A percentile compares a stretch with the other conserved stretches of the same genome.
Evolutionary conservation across 2,329 filamentous ascomycete genomes (phyloP).

Genomic region (Fusarium sp.): DNA sequence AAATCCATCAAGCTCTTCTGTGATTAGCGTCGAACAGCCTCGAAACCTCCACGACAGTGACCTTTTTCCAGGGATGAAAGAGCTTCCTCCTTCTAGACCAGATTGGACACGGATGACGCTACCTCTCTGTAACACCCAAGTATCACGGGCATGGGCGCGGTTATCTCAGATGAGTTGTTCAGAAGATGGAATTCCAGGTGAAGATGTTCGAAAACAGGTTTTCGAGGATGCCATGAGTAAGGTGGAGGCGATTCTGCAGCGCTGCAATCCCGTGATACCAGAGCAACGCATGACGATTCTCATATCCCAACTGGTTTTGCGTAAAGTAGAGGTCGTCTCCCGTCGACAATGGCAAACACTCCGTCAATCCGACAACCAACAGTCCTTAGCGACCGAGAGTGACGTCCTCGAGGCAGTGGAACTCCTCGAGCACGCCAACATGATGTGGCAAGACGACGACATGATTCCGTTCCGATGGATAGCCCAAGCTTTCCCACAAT

Average conservation of each 20-base stretch:
- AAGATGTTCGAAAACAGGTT: slow-evolving; percentile 56
- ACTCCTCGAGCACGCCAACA: slow-evolving; percentile 52
- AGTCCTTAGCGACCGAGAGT: slow-evolving; percentile 48
- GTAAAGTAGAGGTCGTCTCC: slow-evolving; percentile 62
- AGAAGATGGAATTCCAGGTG: slow-evolving; percentile 15
- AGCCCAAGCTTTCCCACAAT: slow-evolving; percentile 57
- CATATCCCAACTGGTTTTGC: slow-evolving; percentile 48
- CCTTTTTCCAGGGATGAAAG: slow-evolving; percentile 62
- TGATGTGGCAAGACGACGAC: slow-evolving; percentile 54
- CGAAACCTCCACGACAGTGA: slow-evolving; percentile 69
- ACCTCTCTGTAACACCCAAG: slow-evolving; percentile 65
- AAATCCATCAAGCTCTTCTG: slow-evolving; percentile 16
- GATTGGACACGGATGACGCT: slow-evolving; percentile 72
- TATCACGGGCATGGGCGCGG: slow-evolving; percentile 51
- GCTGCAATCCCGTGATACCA: slow-evolving; percentile 67
- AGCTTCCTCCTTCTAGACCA: slow-evolving; percentile 60
- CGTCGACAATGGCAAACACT: slow-evolving; percentile 57
- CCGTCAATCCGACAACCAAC: slow-evolving; percentile 33
- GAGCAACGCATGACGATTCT: slow-evolving; percentile 52
- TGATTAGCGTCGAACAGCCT: slow-evolving; percentile 63
- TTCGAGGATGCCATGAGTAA: slow-evolving; percentile 44
- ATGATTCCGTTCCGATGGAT: slow-evolving; percentile 56
- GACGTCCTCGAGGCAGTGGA: slow-evolving; percentile 53
- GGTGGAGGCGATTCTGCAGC: slow-evolving; percentile 27
- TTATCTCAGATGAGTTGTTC: slow-evolving; percentile 43